Evolutionary conservation across 2,329 filamentous ascomycete species (phyloP), one percentile per base, ranked within the genome.

Genomic region (Tetracladium maxilliforme): DNA sequence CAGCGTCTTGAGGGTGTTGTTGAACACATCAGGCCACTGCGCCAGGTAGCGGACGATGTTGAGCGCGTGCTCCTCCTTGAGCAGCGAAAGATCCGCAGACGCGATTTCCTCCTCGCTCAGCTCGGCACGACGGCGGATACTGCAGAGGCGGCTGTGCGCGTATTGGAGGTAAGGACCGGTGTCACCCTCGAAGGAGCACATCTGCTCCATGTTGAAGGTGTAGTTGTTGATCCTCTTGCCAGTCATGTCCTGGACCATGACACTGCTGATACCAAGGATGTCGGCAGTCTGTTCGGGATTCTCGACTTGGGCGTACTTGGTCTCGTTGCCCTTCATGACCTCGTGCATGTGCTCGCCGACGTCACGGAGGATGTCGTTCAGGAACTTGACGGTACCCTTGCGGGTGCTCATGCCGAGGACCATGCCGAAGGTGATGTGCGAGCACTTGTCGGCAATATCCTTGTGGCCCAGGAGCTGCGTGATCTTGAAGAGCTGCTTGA

Each of bases 221-320:
- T 72, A 74, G 50, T 71, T 70, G 49, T 70, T 70, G 47, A 70
- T 65, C 75, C 81, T 70, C 70, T 94, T 95, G 48, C 87, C 90
- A 36, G 70, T 79, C 83, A 95, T 93, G 45, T 95, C 90, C 53
- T 95, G 87, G 12, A 93, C 83, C 84, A 95, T 95, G 45, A 95
- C 87, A 44, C 80, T 78, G 35, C 79, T 86, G 46, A 95, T 94
- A 34, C 87, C 90, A 4, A 95, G 67, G 8, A 70, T 82, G 54
- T 95, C 90, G 32, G 90, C 84, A 7, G 75, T 79, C 27, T 70
- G 66, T 27, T 71, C 73, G 1, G 87, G 87, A 48, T 95, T 63
- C 43, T 76, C 79, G 12, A 98, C 76, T 52, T 94, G 84, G 29
- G 71, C 57, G 52, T 95, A 98, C 61, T 98, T 98, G 44, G 67